phyloP scores from a whole-genome alignment of 257 asterid species.

The Penstemon barbatus region DNA sequence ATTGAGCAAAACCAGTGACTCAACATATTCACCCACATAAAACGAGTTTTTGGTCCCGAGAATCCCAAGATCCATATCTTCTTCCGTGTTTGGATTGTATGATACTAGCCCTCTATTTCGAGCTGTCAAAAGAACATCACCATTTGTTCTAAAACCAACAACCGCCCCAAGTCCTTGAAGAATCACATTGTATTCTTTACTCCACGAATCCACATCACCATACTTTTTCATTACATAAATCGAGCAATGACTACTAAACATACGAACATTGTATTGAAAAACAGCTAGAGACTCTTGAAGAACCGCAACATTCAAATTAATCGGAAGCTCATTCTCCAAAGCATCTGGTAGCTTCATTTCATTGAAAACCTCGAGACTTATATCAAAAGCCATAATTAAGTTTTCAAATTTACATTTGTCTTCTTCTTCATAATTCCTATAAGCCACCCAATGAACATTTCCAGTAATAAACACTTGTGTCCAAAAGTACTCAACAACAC shows the following conservation, averaged over 20 bases:
- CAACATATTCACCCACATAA: conserved; percentile 23
- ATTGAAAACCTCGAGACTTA: conserved; percentile 34
- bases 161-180: conserved; percentile 21
- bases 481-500: conserved; percentile 29
- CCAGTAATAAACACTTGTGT: conserved; percentile 33
- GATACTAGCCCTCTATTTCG: conserved; percentile 18
- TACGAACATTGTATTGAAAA: neutral
- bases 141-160: conserved; percentile 27
- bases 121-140: conserved; percentile 15
- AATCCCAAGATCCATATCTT: conserved; percentile 26
- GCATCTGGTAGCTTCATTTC: conserved; percentile 35
- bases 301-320: conserved; percentile 12
- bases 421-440: conserved; percentile 8
- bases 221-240: conserved; percentile 31
- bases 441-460: conserved; percentile 41
- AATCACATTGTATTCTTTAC: conserved; percentile 6
- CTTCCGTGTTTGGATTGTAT: conserved; percentile 12
- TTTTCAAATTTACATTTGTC: conserved; percentile 1
- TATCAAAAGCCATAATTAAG: conserved; percentile 27
- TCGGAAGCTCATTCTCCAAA: conserved; percentile 18
- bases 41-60: conserved; percentile 29
- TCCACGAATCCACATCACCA: conserved; percentile 21
- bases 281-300: conserved; percentile 12
- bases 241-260: conserved; percentile 3
- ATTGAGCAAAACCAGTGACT: conserved; percentile 32